Conservation (phyloP, 768 basidiomycete species). For the Tylopilus sp. region DNA sequence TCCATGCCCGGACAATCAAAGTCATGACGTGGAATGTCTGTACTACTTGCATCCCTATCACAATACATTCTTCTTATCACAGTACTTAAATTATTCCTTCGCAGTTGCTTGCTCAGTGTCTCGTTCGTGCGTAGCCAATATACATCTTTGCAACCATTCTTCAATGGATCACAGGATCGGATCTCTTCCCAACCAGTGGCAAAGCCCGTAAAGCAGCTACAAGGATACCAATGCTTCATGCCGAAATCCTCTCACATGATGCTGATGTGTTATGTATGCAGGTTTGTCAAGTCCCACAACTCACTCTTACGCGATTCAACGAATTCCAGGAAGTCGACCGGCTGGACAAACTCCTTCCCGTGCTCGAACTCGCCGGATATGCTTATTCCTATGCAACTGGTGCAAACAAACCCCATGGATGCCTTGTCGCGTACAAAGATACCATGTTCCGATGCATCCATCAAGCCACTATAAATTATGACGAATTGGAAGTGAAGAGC, state of each 20-base stretch:
- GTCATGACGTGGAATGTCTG: constrained; percentile 85
- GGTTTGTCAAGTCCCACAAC: constrained; percentile 38
- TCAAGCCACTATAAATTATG: constrained; percentile 60
- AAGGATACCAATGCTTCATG: constrained; percentile 71
- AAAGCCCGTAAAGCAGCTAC: constrained; percentile 74
- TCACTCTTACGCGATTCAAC: not conserved
- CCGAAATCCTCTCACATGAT: constrained; percentile 68
- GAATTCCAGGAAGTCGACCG: constrained; percentile 78
- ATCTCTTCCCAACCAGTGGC: constrained; percentile 77
- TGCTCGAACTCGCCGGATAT: constrained; percentile 64
- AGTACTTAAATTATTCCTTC: constrained; percentile 2
- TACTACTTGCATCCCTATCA: constrained; percentile 28
- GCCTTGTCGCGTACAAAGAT: constrained; percentile 72
- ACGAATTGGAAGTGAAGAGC: constrained; percentile 53
- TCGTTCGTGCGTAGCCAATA: constrained; percentile 61
- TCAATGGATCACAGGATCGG: constrained; percentile 50
- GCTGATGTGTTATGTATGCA: constrained; percentile 87
- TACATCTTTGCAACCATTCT: not conserved
- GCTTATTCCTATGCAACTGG: constrained; percentile 63
- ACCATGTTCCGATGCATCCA: constrained; percentile 45
- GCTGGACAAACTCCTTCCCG: constrained; percentile 66
- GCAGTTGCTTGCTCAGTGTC: constrained; percentile 73
- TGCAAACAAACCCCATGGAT: constrained; percentile 78
- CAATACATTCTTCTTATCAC: not conserved
- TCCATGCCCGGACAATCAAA: constrained; percentile 34